Percentiles rank a stretch among this genome's conserved stretches.
phyloP scores from a whole-genome alignment of 2,329 filamentous ascomycete genomes.

The Allantophomopsis cytisporea region DNA sequence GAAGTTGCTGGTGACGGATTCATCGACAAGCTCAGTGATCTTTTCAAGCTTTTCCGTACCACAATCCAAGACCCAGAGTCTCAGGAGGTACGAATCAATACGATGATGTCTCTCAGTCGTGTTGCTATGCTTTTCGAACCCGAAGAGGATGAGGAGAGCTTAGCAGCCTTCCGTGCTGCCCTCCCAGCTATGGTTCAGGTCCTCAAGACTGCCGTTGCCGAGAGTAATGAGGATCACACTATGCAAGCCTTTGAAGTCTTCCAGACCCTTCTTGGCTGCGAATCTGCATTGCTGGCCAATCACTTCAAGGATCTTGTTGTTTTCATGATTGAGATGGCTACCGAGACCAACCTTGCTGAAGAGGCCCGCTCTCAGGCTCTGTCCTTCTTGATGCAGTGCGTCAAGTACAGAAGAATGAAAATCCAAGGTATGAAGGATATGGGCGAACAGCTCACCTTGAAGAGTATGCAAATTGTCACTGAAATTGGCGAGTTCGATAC shows the following conservation, averaged over 20 bases:
- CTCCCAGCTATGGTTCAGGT: constrained; percentile 83
- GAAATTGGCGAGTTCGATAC: constrained; percentile 68
- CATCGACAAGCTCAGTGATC: constrained; percentile 62
- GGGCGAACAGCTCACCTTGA: constrained; percentile 75
- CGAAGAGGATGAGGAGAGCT: constrained; percentile 65
- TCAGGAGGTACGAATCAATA: constrained; percentile 87
- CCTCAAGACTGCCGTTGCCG: constrained; percentile 70
- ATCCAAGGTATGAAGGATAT: constrained; percentile 77
- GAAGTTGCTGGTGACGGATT: constrained; percentile 81
- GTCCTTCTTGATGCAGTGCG: constrained; percentile 84
- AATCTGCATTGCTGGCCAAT: constrained; percentile 66
- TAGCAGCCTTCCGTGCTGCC: constrained; percentile 65
- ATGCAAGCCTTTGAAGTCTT: constrained; percentile 93
- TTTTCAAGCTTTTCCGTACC: constrained; percentile 72
- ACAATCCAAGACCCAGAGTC: constrained; percentile 87
- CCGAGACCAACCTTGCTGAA: constrained; percentile 64
- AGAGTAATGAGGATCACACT: constrained; percentile 72
- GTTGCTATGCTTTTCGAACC: constrained; percentile 78
- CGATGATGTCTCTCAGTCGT: constrained; percentile 78
- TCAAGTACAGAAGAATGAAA: constrained; percentile 89
- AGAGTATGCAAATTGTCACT: constrained; percentile 77
- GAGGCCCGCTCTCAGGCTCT: constrained; percentile 83
- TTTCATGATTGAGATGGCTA: constrained; percentile 84
- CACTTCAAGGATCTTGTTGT: constrained; percentile 84
- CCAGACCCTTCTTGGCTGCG: constrained; percentile 85